phyloP scores from a whole-genome alignment of 345 rosid genomes.

The Boechera stricta region DNA sequence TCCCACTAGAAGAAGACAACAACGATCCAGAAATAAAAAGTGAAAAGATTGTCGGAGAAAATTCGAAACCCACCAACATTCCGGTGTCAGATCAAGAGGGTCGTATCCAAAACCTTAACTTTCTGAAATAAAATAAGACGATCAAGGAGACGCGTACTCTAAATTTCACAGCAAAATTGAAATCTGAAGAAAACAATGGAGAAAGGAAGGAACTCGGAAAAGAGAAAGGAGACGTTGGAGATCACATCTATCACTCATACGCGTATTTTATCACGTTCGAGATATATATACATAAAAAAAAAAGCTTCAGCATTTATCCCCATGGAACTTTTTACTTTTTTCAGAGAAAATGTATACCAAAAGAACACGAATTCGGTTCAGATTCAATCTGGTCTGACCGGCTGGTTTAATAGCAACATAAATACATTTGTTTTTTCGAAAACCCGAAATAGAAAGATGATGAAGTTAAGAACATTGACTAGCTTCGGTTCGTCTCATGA shows the following conservation, averaged over 20 bases:
- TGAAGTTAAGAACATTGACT: constrained; percentile 39
- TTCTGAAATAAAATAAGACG: not conserved
- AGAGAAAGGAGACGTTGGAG: constrained; percentile 39
- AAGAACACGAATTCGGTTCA: constrained; percentile 13
- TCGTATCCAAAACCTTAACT: constrained; percentile 23
- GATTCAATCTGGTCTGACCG: constrained; percentile 1
- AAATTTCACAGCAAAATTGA: constrained; percentile 12
- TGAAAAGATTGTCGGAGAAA: not conserved
- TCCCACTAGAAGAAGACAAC: constrained; percentile 9
- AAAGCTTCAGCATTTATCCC: constrained; percentile 33
- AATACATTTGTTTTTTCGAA: not conserved
- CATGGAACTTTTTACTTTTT: not conserved
- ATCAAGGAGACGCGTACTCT: constrained; percentile 14
- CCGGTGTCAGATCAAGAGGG: constrained; percentile 19
- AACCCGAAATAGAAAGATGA: not conserved
- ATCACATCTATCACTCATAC: constrained; percentile 36
- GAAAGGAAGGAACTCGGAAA: constrained; percentile 9
- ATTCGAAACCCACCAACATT: constrained; percentile 41
- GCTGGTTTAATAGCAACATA: constrained; percentile 14
- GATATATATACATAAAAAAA: not conserved
- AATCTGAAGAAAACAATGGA: constrained; percentile 22
- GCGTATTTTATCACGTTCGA: constrained; percentile 26
- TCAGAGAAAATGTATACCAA: constrained; percentile 19
- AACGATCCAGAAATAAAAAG: not conserved
- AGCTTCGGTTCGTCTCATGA: constrained; percentile 50